Base-by-base conservation (phyloP, 495 filamentous ascomycete species). In the Neurospora discreta region DNA sequence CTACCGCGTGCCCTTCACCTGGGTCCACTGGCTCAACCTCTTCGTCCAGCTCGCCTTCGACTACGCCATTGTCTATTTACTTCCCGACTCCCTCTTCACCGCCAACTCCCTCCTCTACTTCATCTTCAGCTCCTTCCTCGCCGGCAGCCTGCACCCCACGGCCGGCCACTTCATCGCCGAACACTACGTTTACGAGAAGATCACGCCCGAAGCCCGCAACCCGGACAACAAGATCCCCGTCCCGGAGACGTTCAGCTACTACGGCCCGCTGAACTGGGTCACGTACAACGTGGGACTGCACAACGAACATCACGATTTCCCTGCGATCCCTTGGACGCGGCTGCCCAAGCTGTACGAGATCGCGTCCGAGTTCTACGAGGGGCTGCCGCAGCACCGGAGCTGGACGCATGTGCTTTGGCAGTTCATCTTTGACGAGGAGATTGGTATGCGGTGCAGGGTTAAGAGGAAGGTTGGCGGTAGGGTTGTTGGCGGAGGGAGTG, bases 301-400 rank as follows among this genome's bases (percentile, higher is more conserved):
- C 80, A 99, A 99, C 77, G 95, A 99, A 83, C 95, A 99, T 81
- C 95, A 99, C 77, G 95, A 99, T 80, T 99, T 99, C 84, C 95
- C 95, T 30, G 95, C 96, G 30, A 87, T 99, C 69, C 95, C 95
- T 3, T 99, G 95, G 95, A 97, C 93, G 4, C 84, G 89, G 8
- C 84, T 99, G 33, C 90, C 90, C 4, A 82, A 80, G 74, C 81
- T 99, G 70, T 87, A 93, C 77, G 80, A 87, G 73, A 91, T 97
- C n/a, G 95, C 95, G 10, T 86, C 84, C 70, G 95, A 98, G 80
- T 99, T 98, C 80, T 99, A 99, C 80, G 89, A 88, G 72, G 92
- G 93, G 26, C 84, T 99, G 71, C 96, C 95, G 3, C 86, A 86
- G 70, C 95, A 98, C 80, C 85, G 86, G 71, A 97, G 93, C 84